Evolutionary conservation across 2,329 filamentous ascomycete species (phyloP).

Genomic region (Malbranchea zuffiana): DNA sequence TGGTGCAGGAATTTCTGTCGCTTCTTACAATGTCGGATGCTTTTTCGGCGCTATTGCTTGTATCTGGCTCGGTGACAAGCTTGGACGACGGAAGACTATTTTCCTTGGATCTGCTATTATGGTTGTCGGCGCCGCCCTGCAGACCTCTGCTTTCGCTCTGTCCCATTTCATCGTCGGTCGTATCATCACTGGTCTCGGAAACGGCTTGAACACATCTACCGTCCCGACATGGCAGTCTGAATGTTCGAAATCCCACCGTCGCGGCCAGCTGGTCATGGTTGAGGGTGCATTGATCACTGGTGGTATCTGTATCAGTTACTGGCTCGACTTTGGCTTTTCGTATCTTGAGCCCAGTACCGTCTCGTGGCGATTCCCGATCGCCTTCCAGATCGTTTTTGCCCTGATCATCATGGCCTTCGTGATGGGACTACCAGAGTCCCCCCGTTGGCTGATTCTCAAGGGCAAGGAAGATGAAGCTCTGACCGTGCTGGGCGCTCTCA

Average conservation of each 20-base stretch:
- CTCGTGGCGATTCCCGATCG: slow-evolving; percentile 47
- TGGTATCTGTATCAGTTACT: slow-evolving; percentile 41
- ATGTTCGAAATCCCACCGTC: slow-evolving; percentile 41
- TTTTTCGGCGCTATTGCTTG: slow-evolving; percentile 41
- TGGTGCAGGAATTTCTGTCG: slow-evolving; percentile 29
- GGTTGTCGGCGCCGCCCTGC: slow-evolving; percentile 40
- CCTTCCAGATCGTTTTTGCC: slow-evolving; percentile 48
- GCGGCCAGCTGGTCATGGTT: slow-evolving; percentile 44
- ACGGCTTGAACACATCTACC: slow-evolving; percentile 43
- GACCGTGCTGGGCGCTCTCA: slow-evolving; percentile 37
- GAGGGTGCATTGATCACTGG: slow-evolving; percentile 43
- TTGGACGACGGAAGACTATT: slow-evolving; percentile 43
- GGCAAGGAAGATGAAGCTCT: slow-evolving; percentile 44
- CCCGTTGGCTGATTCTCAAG: slow-evolving; percentile 48
- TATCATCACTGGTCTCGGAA: slow-evolving; percentile 43
- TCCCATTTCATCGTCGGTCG: slow-evolving; percentile 43
- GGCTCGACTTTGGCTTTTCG: slow-evolving; percentile 43
- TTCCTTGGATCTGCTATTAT: slow-evolving; percentile 41
- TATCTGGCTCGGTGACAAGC: slow-evolving; percentile 42
- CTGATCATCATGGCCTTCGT: slow-evolving; percentile 41
- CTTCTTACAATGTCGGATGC: slow-evolving; percentile 40
- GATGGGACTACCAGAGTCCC: slow-evolving; percentile 45
- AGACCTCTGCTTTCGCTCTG: slow-evolving; percentile 38
- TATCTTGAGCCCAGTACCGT: slow-evolving; percentile 40
- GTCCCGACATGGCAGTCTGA: slow-evolving; percentile 44